Evolutionary conservation across 208 protist species (phyloP), one percentile per base, ranked within the genome.

Genomic region (Phytomonas francai): DNA sequence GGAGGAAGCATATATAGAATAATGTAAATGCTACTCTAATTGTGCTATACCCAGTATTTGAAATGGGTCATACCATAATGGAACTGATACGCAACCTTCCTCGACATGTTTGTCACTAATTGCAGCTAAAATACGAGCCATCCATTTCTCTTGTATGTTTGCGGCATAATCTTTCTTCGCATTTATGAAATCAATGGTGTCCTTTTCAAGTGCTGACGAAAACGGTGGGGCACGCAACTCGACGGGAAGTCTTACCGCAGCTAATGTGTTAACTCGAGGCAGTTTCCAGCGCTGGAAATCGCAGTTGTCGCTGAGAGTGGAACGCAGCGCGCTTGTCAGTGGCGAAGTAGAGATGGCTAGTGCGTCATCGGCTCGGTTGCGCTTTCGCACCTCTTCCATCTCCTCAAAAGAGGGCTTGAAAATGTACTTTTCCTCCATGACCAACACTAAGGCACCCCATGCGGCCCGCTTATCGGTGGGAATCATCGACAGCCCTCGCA

Each of bases 11-110:
- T 19, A 19, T 49, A 49, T 36, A 49, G 3, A 49, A 49, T 22
- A 49, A 49, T 49, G 6, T 49, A 39, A 39, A n/a, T 39, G 34
- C 12, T 49, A 49, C 4, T 71, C 34, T n/a, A 66, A 60, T 22
- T 71, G 73, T 31, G 77, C 72, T 25, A 87, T 67, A 32, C 79
- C 77, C 51, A 92, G 78, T 59, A 92, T 72, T 56, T 89, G 77
- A 39, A 87, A 89, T 19, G 79, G 79, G 65, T 92, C 84, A 59
- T 92, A 92, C 87, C 87, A 92, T 28, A 89, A 49, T 16, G 88
- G 88, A 49, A 94, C 74, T 0, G 68, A 60, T 12, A 85, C 59
- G 0, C 49, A 74, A 1, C 59, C 42, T 0, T 63, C 73, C 4
- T 16, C 51, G 9, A 60, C 29, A n/a, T 36, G 11, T 65, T 62